These are phyloP conservation scores for Axilococcus clingmanii DNA, from an alignment of 139 green algal genomes.

Conservation along the genomic window DNA sequence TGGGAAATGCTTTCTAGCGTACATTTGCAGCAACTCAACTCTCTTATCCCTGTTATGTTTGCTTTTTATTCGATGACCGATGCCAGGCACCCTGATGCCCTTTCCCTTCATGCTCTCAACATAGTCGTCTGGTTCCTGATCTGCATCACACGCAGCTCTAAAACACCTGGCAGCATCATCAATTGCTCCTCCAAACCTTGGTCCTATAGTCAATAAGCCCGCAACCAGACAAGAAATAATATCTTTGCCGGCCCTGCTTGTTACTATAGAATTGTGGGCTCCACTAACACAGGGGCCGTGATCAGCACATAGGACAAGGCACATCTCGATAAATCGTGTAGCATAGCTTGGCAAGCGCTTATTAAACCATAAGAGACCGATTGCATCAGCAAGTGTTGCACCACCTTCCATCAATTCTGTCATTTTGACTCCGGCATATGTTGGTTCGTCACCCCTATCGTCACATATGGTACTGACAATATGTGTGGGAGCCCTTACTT, in stretches of 20 bases:
- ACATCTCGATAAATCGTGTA: conserved; percentile 91
- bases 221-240: conserved; percentile 74
- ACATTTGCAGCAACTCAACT: conserved; percentile 72
- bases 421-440: conserved; percentile 41
- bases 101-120: conserved; percentile 82
- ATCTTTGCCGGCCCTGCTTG: conserved; percentile 76
- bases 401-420: conserved; percentile 72
- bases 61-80: conserved; percentile 91
- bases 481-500: conserved; percentile 76
- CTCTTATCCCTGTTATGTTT: conserved; percentile 92
- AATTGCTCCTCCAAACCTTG: conserved; percentile 84
- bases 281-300: conserved; percentile 87
- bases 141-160: conserved; percentile 29
- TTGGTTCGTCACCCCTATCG: conserved; percentile 86
- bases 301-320: conserved; percentile 90
- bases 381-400: conserved; percentile 77
- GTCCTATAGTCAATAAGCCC: conserved; percentile 77
- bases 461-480: conserved; percentile 89
- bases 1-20: conserved; percentile 68
- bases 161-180: conserved; percentile 83
- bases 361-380: conserved; percentile 72
- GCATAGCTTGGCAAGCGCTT: conserved; percentile 76
- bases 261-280: conserved; percentile 91
- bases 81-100: conserved; percentile 72
- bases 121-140: conserved; percentile 53